Evolutionary conservation across 176 grass and related monocot species (phyloP), one percentile per base, ranked within the genome.

Genomic region (Carex parvula): DNA sequence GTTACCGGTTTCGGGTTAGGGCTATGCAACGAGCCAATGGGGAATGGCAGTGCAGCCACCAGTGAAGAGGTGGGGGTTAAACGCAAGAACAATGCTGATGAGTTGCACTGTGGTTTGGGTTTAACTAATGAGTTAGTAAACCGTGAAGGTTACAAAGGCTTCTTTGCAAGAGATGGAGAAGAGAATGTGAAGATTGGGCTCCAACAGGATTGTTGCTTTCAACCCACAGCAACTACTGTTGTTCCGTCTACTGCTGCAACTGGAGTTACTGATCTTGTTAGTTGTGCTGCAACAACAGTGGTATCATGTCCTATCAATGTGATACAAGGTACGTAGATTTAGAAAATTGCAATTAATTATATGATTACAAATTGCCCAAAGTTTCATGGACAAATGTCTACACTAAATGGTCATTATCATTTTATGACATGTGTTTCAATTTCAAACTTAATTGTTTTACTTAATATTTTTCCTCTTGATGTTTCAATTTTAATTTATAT

Each of bases 291-390:
- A 17, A 81, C 22, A 16, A 78, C 54, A 35, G 29, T 13, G 18
- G 24, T 82, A 8, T 42, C 65, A 73, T 81, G 75, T 32, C 58
- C 63, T 32, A 14, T 87, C 88, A 65, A 37, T 85, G 64, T 78
- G 80, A 70, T 92, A 17, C 89, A 94, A 95, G 93, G 96, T 95
- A 95, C 61, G 89, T 89, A 22, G 16, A 80, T 32, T 79, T 35
- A 16, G 8, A 50, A 8, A 64, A 24, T 14, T 61, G 9, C 32
- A 81, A 74, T 65, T 81, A 81, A 74, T 65, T 81, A 17, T 1
- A 77, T 3, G 39, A 63, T 9, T 13, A 24, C 44, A 12, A 50
- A 50, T 10, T 50, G 10, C 46, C 10, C 46, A 50, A 50, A 50
- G 46, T 50, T 50, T 50, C 46, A 50, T 50, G 46, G 46, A 50